Evolutionary conservation across 2,329 filamentous ascomycete species (phyloP).

Genomic region (Monilinia polystroma): DNA sequence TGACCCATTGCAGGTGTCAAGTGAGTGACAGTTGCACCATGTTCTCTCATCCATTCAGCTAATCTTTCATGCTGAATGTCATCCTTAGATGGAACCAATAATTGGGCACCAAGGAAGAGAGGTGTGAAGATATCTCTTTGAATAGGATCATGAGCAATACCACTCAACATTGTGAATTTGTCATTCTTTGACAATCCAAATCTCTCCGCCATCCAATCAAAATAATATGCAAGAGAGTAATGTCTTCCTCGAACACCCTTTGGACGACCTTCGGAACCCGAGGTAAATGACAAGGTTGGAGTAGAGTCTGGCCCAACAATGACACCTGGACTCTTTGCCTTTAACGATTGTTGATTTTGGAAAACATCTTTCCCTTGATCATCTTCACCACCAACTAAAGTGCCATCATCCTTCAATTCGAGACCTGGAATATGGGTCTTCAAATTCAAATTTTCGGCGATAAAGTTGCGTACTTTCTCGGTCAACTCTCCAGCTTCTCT

Average conservation of each 20-base stretch:
- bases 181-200: constrained; percentile 73
- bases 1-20: constrained; percentile 96
- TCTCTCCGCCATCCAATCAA: constrained; percentile 86
- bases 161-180: constrained; percentile 78
- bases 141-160: constrained; percentile 76
- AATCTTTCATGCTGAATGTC: constrained; percentile 84
- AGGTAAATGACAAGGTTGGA: constrained; percentile 73
- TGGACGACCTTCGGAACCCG: constrained; percentile 73
- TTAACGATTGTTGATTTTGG: constrained; percentile 50
- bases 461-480: constrained; percentile 60
- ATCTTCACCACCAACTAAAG: constrained; percentile 63
- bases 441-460: constrained; percentile 69
- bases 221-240: constrained; percentile 82
- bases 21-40: constrained; percentile 76
- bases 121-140: constrained; percentile 84
- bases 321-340: constrained; percentile 62
- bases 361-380: constrained; percentile 68
- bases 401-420: constrained; percentile 68
- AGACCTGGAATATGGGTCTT: constrained; percentile 74
- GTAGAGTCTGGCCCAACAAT: constrained; percentile 83
- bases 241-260: constrained; percentile 89
- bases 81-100: constrained; percentile 76
- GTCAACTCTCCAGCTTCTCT: constrained; percentile 65
- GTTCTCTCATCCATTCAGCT: constrained; percentile 81
- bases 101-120: constrained; percentile 76